phyloP scores from a whole-genome alignment of 371 early-diverging fungal species.

The Actinomucor elegans region DNA sequence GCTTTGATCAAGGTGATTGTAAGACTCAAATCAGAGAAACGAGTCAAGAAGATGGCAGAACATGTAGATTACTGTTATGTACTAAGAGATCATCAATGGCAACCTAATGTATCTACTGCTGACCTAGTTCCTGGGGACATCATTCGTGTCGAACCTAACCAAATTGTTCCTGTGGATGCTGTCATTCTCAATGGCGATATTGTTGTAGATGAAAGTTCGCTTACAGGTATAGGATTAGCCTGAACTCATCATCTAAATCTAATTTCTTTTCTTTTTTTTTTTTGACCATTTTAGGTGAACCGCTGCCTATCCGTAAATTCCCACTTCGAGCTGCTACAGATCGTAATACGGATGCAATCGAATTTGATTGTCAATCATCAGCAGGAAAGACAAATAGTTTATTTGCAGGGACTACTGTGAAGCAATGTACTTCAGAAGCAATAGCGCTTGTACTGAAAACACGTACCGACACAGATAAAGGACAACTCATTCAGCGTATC shows the following conservation, averaged over 20 bases:
- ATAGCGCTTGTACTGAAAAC: slow-evolving; percentile 65
- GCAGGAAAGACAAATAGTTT: slow-evolving; percentile 31
- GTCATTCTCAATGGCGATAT: slow-evolving; percentile 64
- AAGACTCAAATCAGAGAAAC: slow-evolving; percentile 54
- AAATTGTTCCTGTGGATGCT: slow-evolving; percentile 62
- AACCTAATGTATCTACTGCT: slow-evolving; percentile 30
- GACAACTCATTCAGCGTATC: slow-evolving; percentile 78
- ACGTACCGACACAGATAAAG: slow-evolving; percentile 79
- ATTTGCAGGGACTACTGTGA: slow-evolving; percentile 43
- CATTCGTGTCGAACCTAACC: slow-evolving; percentile 36
- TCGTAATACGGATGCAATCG: not conserved
- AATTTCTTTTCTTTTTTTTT: not conserved
- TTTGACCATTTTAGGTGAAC: slow-evolving; percentile 33
- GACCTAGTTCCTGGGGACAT: slow-evolving; percentile 73
- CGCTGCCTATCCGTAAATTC: slow-evolving; percentile 54
- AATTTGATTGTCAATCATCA: slow-evolving; percentile 17
- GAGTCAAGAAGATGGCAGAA: slow-evolving; percentile 63
- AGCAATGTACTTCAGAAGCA: slow-evolving; percentile 24
- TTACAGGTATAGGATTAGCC: slow-evolving; percentile 40
- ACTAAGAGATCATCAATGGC: slow-evolving; percentile 55
- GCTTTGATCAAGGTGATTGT: slow-evolving; percentile 67
- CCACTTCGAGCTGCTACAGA: slow-evolving; percentile 25
- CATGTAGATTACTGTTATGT: slow-evolving; percentile 44
- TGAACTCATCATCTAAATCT: not conserved
- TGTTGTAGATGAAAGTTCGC: slow-evolving; percentile 67